A percentile compares a stretch with the other conserved stretches of the same genome.
phyloP scores from a whole-genome alignment of 2,329 filamentous ascomycete genomes.

The Neobulgaria alba region DNA sequence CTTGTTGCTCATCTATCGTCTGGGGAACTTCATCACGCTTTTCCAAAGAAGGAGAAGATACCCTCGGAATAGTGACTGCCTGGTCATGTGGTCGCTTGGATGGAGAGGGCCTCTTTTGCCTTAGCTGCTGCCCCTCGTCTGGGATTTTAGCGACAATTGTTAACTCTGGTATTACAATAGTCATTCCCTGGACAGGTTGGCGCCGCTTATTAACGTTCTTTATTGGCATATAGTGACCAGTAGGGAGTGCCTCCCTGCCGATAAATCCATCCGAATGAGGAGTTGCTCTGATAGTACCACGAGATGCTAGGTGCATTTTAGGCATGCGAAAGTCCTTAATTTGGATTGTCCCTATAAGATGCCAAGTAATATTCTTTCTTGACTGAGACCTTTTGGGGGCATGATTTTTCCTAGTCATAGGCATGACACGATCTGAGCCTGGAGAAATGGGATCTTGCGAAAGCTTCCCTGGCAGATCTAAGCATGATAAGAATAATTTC shows the following conservation, averaged over 20 bases:
- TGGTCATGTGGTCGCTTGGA: neutral
- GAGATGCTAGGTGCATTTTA: neutral
- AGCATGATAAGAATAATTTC: neutral
- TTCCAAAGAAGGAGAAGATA: neutral
- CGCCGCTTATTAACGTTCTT: constrained; percentile 3
- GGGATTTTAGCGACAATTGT: constrained; percentile 8
- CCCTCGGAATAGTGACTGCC: neutral
- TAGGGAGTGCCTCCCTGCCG: constrained; percentile 19
- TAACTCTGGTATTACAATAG: constrained; percentile 6
- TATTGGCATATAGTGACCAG: constrained; percentile 17
- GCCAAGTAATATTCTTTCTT: constrained; percentile 9
- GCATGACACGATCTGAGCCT: neutral
- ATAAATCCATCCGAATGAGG: constrained; percentile 23
- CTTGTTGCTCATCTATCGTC: neutral
- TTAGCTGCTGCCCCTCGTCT: neutral
- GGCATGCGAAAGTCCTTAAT: constrained; percentile 16
- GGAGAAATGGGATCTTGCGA: constrained; percentile 22
- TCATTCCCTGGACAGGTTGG: neutral
- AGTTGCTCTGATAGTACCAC: neutral
- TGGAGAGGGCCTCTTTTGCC: too few species aligned
- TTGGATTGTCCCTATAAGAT: constrained; percentile 3
- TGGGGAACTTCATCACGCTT: neutral
- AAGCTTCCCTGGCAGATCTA: constrained; percentile 7
- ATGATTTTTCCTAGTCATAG: neutral
- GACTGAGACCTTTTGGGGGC: neutral